These are phyloP conservation scores for Nitzschia palea DNA, from an alignment of 108 stramenopile genomes.

Conservation along the genomic window DNA sequence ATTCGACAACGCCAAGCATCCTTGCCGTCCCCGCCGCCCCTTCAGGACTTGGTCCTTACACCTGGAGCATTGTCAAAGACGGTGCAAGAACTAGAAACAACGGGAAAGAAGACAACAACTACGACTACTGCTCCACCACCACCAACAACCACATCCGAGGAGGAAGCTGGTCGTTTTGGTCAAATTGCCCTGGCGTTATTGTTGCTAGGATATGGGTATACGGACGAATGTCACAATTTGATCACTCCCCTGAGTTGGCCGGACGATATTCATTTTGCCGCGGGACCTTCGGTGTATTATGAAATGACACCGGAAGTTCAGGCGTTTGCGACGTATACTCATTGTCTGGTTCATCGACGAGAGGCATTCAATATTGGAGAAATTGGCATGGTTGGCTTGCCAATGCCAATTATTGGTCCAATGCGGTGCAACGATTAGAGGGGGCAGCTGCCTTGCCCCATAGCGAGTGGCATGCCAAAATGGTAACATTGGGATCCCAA, in stretches of 20 bases:
- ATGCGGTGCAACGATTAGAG: slow-evolving; percentile 11
- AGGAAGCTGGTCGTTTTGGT: slow-evolving; percentile 4
- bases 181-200: slow-evolving; percentile 36
- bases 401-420: slow-evolving; percentile 54
- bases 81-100: background rate
- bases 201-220: slow-evolving; percentile 43
- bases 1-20: background rate
- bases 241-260: slow-evolving; percentile 44
- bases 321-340: slow-evolving; percentile 38
- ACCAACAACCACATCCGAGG: background rate
- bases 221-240: slow-evolving; percentile 49
- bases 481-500: background rate
- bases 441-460: slow-evolving; percentile 8
- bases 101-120: no score
- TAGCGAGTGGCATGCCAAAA: background rate
- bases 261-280: slow-evolving; percentile 35
- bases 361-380: slow-evolving; percentile 45
- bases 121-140: no score
- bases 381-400: slow-evolving; percentile 48
- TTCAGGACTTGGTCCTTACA: background rate
- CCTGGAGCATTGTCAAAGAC: background rate
- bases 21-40: background rate
- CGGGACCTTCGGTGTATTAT: slow-evolving; percentile 29
- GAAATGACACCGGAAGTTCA: background rate
- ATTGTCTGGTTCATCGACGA: slow-evolving; percentile 47